A percentile compares a stretch with the other conserved stretches of the same genome.
These are phyloP conservation scores for Phoenix dactylifera DNA, from an alignment of 176 grass and related monocot species.

Conservation along the genomic window DNA sequence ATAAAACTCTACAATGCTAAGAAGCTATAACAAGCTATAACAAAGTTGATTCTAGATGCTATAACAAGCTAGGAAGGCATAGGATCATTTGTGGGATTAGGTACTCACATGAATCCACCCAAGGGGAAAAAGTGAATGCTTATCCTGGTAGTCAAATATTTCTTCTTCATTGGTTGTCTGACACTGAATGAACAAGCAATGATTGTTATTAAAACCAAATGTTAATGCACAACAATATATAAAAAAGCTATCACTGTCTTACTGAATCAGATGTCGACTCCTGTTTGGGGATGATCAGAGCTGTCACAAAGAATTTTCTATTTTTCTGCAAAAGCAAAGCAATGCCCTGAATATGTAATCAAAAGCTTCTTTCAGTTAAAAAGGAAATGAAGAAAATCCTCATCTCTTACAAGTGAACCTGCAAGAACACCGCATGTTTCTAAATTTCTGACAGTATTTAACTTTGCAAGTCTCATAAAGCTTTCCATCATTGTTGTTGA, in stretches of 20 bases:
- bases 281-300: constrained; percentile 48
- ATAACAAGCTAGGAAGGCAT: no score
- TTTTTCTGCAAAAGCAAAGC: constrained; percentile 45
- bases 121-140: constrained; percentile 48
- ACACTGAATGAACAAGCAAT: constrained; percentile 15
- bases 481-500: constrained; percentile 45
- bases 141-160: constrained; percentile 54
- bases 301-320: constrained; percentile 47
- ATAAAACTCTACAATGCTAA: no score
- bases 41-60: not conserved
- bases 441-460: constrained; percentile 43
- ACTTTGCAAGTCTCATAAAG: constrained; percentile 48
- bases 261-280: constrained; percentile 39
- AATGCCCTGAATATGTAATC: not conserved
- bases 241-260: constrained; percentile 11
- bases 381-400: no score
- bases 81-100: not conserved
- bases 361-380: not conserved
- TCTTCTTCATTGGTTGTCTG: constrained; percentile 61
- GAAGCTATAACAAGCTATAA: not conserved
- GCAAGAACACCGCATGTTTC: constrained; percentile 54
- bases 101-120: constrained; percentile 52
- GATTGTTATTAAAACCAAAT: no score
- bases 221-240: no score
- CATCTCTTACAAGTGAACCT: constrained; percentile 51